These are phyloP conservation scores for Gossypium longicalyx DNA, from an alignment of 345 rosid genomes.

Conservation along the genomic window DNA sequence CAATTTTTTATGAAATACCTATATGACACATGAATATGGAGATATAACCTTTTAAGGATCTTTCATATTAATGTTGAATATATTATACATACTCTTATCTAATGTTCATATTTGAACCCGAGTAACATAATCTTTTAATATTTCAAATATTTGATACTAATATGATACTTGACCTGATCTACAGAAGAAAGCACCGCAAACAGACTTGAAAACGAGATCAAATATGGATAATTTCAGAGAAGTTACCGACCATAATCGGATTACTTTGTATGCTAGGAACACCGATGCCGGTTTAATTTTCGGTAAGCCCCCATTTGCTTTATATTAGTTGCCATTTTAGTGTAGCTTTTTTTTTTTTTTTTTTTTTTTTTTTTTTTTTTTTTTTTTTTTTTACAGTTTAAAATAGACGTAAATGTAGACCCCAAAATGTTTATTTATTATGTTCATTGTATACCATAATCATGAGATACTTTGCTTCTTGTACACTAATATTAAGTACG, in stretches of 20 bases:
- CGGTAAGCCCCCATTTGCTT: not conserved
- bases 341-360: too few relatives aligned
- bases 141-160: not conserved
- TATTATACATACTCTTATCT: too few relatives aligned
- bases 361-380: too few relatives aligned
- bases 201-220: not conserved
- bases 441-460: not conserved
- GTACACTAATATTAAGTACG: too few relatives aligned
- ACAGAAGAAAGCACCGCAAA: not conserved
- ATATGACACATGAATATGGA: too few relatives aligned
- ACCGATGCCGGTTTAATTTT: not conserved
- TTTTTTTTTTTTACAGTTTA: not conserved
- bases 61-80: too few relatives aligned
- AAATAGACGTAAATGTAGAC: not conserved
- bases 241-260: not conserved
- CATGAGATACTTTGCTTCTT: too few relatives aligned
- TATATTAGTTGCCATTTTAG: not conserved
- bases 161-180: not conserved
- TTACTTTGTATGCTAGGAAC: not conserved
- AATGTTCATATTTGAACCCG: too few relatives aligned
- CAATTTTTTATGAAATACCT: too few relatives aligned
- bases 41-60: too few relatives aligned
- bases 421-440: not conserved
- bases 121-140: too few relatives aligned
- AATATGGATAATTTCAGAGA: not conserved